Evolutionary conservation across 1,284 basidiomycete species (phyloP), one percentile per base, ranked within the genome.

Genomic region (Clitocybe nebularis): DNA sequence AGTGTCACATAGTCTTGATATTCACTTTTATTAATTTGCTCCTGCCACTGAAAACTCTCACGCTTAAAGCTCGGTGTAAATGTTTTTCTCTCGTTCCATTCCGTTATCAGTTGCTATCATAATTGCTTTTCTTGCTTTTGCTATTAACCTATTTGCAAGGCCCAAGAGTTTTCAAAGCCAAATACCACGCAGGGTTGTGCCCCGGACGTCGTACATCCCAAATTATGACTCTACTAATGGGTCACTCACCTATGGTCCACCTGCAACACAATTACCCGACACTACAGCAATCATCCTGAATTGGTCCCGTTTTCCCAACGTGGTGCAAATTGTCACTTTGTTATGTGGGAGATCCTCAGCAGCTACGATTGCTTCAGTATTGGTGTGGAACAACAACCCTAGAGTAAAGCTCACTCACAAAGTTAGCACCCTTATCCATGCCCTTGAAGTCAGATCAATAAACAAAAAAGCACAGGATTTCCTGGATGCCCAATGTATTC

Each of bases 311-410:
- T 67, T 81, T 24, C 59, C 67, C 0, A 85, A 85, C 51, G 77
- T 85, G 29, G 55, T 75, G 26, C 64, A 65, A 37, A 79, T 85
- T 43, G 68, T 66, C 10, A 67, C 71, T 17, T 53, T 71, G 16
- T 62, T 84, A 8, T 85, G 82, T 52, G 61, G 60, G 3, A 53
- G 67, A 4, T 62, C 62, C 50, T 59, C 81, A 24, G 60, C 73
- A n/a, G 63, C 68, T 41, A 68, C 70, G 4, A 63, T 85, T 23
- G 62, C 68, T 8, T 62, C 68, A 41, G 67, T 84, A 2, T 57
- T 75, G 28, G 60, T 84, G 9, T 86, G 81, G 81, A 84, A 85
- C 45, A 84, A 85, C 53, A 77, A 61, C 54, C 74, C 76, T 2
- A 56, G 57, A 11, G 47, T 54, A n/a, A n/a, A n/a, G 23, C 52